These are phyloP conservation scores for Calonectria fujianensis DNA, from an alignment of 2,329 filamentous ascomycete species.

Conservation along the genomic window DNA sequence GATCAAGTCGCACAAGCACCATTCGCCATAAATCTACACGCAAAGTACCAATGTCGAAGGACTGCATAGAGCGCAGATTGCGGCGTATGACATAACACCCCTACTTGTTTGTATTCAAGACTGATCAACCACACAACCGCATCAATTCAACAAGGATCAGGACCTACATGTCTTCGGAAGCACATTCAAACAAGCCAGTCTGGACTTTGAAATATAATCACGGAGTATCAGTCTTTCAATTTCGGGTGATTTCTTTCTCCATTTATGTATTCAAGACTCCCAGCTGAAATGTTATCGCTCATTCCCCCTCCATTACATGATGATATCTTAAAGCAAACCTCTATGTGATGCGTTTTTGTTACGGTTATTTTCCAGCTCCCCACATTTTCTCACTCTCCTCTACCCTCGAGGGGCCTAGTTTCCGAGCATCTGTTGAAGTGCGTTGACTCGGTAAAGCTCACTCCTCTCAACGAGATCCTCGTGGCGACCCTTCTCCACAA, in stretches of 20 bases:
- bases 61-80: not conserved
- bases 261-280: slow-evolving; percentile 17
- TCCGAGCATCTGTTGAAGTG: slow-evolving; percentile 69
- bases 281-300: slow-evolving; percentile 12
- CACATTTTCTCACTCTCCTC: not conserved
- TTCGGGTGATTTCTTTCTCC: not conserved
- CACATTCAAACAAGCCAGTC: not conserved
- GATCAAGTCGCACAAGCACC: not conserved
- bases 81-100: not conserved
- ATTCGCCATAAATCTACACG: not conserved
- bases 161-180: not conserved
- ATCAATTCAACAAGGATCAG: not conserved
- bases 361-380: not conserved
- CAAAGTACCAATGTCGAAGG: not conserved
- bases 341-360: slow-evolving; percentile 21
- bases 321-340: slow-evolving; percentile 24
- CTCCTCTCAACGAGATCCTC: slow-evolving; percentile 72
- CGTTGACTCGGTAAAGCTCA: slow-evolving; percentile 72
- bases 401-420: slow-evolving; percentile 15
- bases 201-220: not conserved
- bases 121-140: not conserved
- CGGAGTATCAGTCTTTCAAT: not conserved
- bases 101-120: not conserved
- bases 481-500: slow-evolving; percentile 72
- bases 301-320: slow-evolving; percentile 14